Evolutionary conservation across 2,329 filamentous ascomycete species (phyloP).

Genomic region (Claviceps sp.): DNA sequence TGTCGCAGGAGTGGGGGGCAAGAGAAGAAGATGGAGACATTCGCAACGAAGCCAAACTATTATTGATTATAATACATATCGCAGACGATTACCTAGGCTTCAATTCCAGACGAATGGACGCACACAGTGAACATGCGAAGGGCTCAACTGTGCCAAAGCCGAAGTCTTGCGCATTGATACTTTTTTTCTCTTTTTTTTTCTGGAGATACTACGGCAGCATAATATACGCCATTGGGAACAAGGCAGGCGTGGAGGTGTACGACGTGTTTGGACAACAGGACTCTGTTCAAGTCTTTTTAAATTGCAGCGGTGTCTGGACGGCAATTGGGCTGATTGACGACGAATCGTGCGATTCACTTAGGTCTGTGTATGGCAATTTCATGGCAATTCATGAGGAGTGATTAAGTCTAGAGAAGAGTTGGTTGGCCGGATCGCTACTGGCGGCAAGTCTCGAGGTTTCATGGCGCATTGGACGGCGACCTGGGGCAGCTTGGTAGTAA

Average conservation of each 20-base stretch:
- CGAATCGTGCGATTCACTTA: slow-evolving; percentile 13
- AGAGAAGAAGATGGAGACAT: background rate
- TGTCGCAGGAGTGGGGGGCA: background rate
- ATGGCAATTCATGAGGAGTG: slow-evolving; percentile 3
- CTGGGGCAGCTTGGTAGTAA: background rate
- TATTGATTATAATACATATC: background rate
- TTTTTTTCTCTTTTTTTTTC: background rate
- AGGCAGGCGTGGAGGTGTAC: background rate
- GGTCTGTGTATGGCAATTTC: slow-evolving; percentile 7
- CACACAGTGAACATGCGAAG: background rate
- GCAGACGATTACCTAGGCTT: background rate
- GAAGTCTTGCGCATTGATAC: background rate
- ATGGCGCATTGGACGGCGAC: slow-evolving; percentile 2
- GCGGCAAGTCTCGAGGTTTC: slow-evolving; percentile 3
- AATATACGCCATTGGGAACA: background rate
- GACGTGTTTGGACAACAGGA: slow-evolving; percentile 4
- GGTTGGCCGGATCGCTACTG: slow-evolving; percentile 3
- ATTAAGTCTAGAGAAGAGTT: background rate
- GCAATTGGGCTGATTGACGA: slow-evolving; percentile 13
- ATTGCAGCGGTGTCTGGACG: slow-evolving; percentile 15
- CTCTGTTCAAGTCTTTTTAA: slow-evolving; percentile 15
- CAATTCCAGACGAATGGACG: background rate
- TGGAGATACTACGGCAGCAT: slow-evolving; percentile 2
- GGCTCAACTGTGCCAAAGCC: slow-evolving; percentile 3
- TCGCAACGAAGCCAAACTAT: background rate